Percentiles rank a stretch among this genome's conserved stretches.
These are phyloP conservation scores for Cetraspora pellucida DNA, from an alignment of 192 early-diverging fungal species.

Conservation along the genomic window DNA sequence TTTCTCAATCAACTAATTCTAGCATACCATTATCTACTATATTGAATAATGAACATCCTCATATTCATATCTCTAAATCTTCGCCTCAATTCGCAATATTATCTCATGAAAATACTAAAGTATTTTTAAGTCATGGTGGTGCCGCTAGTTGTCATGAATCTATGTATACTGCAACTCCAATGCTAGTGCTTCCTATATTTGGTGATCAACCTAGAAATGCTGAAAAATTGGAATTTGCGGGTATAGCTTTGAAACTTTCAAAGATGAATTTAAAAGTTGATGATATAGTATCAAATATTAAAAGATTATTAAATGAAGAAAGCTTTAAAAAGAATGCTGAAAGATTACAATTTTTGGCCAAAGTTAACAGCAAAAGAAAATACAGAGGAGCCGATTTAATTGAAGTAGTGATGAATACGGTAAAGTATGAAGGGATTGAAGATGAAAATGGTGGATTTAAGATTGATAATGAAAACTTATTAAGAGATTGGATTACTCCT, in stretches of 20 bases:
- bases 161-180: constrained; percentile 30
- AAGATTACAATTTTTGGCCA: constrained; percentile 21
- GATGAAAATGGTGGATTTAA: no score
- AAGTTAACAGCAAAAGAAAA: constrained; percentile 29
- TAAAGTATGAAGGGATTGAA: background rate
- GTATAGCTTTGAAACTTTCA: background rate
- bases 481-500: constrained; percentile 22
- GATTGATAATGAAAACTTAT: background rate
- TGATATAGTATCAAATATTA: constrained; percentile 7
- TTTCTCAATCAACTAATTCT: background rate
- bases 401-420: constrained; percentile 1
- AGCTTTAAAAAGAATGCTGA: background rate
- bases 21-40: background rate
- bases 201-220: background rate
- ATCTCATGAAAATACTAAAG: constrained; percentile 25
- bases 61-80: constrained; percentile 30
- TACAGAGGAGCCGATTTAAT: constrained; percentile 26
- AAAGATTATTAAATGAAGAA: background rate
- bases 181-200: constrained; percentile 37
- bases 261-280: no score
- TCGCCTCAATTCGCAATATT: constrained; percentile 41
- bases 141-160: constrained; percentile 32
- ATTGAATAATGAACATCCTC: background rate
- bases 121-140: constrained; percentile 44
- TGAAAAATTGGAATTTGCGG: background rate